Evolutionary conservation across 2,329 filamentous ascomycete genomes (phyloP).

Genomic region (Chalaropsis thielavioides): DNA sequence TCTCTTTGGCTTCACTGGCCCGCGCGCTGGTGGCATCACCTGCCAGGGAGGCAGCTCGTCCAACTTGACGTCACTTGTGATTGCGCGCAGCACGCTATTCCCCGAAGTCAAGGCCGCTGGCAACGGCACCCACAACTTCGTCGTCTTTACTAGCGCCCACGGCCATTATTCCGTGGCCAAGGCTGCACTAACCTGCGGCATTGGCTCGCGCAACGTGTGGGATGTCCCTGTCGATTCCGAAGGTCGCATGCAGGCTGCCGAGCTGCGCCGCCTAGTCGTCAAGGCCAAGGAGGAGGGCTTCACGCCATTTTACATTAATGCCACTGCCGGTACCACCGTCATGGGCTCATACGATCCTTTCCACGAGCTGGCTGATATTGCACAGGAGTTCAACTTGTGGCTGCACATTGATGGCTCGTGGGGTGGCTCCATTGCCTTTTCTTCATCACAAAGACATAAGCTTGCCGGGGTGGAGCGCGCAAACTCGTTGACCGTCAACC

Average conservation of each 20-base stretch:
- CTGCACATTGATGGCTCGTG: constrained; percentile 85
- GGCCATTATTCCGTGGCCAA: constrained; percentile 94
- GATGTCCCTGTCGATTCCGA: constrained; percentile 55
- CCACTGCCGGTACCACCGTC: constrained; percentile 89
- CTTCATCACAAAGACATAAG: constrained; percentile 44
- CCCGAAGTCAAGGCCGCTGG: constrained; percentile 63
- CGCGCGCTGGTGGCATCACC: constrained; percentile 57
- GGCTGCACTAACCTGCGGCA: constrained; percentile 76
- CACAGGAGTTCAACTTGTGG: constrained; percentile 63
- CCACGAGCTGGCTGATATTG: constrained; percentile 52
- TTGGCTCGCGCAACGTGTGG: constrained; percentile 62
- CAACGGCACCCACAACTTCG: constrained; percentile 51
- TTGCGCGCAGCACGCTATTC: constrained; percentile 75
- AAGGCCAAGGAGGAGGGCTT: constrained; percentile 51
- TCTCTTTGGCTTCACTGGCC: constrained; percentile 61
- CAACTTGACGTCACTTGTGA: constrained; percentile 71
- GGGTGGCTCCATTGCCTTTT: constrained; percentile 78
- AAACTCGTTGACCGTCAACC: constrained; percentile 74
- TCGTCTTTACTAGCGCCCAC: constrained; percentile 76
- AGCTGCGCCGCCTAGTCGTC: constrained; percentile 48
- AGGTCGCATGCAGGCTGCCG: constrained; percentile 56
- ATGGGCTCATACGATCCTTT: constrained; percentile 80
- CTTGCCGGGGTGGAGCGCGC: constrained; percentile 59
- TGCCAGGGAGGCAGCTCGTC: constrained; percentile 74
- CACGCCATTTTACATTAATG: constrained; percentile 88